phyloP scores from a whole-genome alignment of 164 flowering plant species.

The Aristolochia contorta region DNA sequence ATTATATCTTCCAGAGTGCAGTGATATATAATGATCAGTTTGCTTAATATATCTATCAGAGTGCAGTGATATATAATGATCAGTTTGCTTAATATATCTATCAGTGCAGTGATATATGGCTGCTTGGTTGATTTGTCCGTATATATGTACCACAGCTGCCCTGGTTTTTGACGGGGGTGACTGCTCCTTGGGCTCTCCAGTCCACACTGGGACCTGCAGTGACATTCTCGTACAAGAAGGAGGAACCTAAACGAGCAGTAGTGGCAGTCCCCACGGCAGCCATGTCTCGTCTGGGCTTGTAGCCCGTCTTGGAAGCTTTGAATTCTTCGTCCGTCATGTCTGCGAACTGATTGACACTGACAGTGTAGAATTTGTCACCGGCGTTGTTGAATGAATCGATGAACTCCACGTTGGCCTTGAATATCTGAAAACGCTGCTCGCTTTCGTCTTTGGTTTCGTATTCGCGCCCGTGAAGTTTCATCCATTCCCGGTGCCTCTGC shows the following conservation, averaged over 20 bases:
- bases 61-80: neutral
- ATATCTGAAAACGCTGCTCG: constrained; percentile 19
- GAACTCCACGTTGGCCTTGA: constrained; percentile 2
- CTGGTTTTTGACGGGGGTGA: neutral
- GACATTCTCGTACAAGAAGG: neutral
- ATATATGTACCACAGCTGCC: neutral
- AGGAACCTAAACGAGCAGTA: neutral
- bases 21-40: neutral
- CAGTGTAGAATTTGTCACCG: constrained; percentile 10
- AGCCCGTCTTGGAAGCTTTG: constrained; percentile 7
- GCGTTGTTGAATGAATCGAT: constrained; percentile 1
- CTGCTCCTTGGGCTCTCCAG: neutral
- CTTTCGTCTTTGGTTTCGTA: constrained; percentile 27
- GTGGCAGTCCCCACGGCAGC: no score
- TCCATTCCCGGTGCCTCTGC: constrained; percentile 28
- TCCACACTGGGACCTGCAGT: neutral
- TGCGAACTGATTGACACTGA: constrained; percentile 24
- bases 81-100: neutral
- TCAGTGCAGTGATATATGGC: no score
- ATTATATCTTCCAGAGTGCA: no score
- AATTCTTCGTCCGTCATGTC: constrained; percentile 35
- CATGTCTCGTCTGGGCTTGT: neutral
- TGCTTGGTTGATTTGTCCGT: no score
- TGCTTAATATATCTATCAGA: no score
- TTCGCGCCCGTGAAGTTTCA: constrained; percentile 18